Evolutionary conservation across 371 early-diverging fungal species (phyloP).

Genomic region (Capniomyces stellatus): DNA sequence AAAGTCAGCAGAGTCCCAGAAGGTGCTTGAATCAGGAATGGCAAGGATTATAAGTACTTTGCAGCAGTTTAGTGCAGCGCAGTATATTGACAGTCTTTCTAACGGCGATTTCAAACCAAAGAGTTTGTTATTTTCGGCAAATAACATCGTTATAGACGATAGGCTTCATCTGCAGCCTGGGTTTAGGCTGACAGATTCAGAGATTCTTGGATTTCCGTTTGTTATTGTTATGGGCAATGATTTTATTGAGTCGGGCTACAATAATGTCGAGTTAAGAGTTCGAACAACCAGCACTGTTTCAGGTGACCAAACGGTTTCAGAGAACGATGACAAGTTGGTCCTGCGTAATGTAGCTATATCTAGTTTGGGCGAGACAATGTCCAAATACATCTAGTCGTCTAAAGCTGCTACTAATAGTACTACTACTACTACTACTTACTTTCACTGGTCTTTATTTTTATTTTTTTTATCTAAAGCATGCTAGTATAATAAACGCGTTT

Average conservation of each 20-base stretch:
- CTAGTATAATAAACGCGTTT: no score
- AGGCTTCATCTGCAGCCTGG: slow-evolving; percentile 2
- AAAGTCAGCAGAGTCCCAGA: neutral
- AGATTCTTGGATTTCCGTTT: slow-evolving; percentile 18
- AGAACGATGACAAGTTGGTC: no score
- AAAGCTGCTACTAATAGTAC: no score
- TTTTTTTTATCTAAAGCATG: no score
- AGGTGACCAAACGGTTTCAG: no score
- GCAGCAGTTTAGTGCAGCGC: neutral
- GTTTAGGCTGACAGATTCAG: slow-evolving; percentile 15
- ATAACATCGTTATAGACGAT: slow-evolving; percentile 3
- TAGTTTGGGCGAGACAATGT: no score
- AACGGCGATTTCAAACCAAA: no score
- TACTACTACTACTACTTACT: no score
- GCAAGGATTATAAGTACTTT: neutral
- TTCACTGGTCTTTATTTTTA: no score
- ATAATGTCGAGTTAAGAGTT: neutral
- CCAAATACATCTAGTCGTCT: no score
- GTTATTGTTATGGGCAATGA: slow-evolving; percentile 16
- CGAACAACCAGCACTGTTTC: neutral
- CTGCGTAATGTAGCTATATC: no score
- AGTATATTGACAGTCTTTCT: neutral
- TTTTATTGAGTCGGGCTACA: slow-evolving; percentile 23
- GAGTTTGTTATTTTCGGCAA: no score
- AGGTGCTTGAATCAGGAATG: neutral